Evolutionary conservation across 257 asterid genomes (phyloP).

Genomic region (Solanum sejunctum): DNA sequence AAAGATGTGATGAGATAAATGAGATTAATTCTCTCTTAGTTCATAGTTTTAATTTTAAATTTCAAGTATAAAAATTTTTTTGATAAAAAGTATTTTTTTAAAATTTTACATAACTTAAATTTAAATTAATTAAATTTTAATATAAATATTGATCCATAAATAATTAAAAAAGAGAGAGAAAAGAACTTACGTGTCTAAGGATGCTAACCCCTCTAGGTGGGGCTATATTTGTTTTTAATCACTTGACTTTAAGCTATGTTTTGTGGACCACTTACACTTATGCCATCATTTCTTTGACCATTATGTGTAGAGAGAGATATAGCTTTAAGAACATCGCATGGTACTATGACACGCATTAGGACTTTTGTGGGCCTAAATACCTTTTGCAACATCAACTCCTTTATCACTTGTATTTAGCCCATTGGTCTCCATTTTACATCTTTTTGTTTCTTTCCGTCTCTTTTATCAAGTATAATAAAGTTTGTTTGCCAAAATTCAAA

Average conservation of each 20-base stretch:
- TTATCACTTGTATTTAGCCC: neutral
- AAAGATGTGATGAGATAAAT: neutral
- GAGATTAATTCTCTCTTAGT: neutral
- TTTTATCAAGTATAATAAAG: too few relatives aligned
- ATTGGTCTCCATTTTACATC: neutral
- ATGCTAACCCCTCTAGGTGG: neutral
- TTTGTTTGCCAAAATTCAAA: neutral
- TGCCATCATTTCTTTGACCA: neutral
- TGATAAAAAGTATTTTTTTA: too few relatives aligned
- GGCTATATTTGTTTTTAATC: neutral
- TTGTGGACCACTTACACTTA: neutral
- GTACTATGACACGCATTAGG: neutral
- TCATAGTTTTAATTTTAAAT: too few relatives aligned
- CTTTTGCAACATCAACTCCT: neutral
- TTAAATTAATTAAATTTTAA: accelerated
- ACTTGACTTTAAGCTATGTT: neutral
- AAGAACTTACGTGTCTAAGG: neutral
- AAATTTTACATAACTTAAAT: too few relatives aligned
- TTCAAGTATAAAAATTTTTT: too few relatives aligned
- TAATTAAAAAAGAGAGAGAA: too few relatives aligned
- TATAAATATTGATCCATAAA: accelerated
- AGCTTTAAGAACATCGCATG: neutral
- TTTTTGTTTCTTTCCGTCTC: neutral
- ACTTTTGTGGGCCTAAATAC: neutral
- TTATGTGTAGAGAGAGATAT: neutral